phyloP scores from a whole-genome alignment of 2,329 filamentous ascomycete genomes.

The Alternaria angustiovoidea region DNA sequence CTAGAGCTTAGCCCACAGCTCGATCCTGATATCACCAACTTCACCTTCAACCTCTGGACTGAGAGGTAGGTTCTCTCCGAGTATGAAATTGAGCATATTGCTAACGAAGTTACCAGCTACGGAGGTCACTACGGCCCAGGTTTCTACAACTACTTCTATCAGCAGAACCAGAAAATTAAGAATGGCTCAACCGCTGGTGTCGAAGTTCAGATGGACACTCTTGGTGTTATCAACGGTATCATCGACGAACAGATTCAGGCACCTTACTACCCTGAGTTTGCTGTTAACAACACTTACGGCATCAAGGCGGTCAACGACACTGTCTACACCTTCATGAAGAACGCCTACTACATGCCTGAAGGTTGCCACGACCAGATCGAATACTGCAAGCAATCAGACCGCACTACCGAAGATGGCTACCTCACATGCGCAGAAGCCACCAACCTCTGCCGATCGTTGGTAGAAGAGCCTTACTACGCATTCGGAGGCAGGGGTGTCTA shows the following conservation, averaged over 20 bases:
- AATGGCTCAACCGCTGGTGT: conserved; percentile 59
- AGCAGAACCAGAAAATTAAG: conserved; percentile 62
- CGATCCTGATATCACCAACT: conserved; percentile 60
- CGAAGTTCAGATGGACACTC: conserved; percentile 61
- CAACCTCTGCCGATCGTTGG: conserved; percentile 53
- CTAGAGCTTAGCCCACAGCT: conserved; percentile 50
- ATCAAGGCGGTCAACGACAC: conserved; percentile 59
- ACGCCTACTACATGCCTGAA: conserved; percentile 56
- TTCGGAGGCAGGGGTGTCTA: conserved; percentile 60
- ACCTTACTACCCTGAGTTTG: conserved; percentile 58
- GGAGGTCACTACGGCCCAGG: conserved; percentile 61
- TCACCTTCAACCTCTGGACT: conserved; percentile 61
- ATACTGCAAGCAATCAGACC: conserved; percentile 52
- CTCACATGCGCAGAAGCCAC: conserved; percentile 49
- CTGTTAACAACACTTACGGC: conserved; percentile 64
- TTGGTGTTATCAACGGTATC: conserved; percentile 65
- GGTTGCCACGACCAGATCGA: conserved; percentile 63
- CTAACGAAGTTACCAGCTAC: conserved; percentile 30
- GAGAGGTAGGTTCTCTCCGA: conserved; percentile 41
- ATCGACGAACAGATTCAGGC: conserved; percentile 60
- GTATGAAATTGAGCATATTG: not conserved
- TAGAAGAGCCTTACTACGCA: conserved; percentile 56
- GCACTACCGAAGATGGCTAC: conserved; percentile 38
- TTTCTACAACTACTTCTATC: conserved; percentile 65
- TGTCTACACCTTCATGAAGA: conserved; percentile 55